A percentile compares a stretch with the other conserved stretches of the same genome.
Evolutionary conservation across 345 rosid species (phyloP).

Genomic region (Hibiscus trionum): DNA sequence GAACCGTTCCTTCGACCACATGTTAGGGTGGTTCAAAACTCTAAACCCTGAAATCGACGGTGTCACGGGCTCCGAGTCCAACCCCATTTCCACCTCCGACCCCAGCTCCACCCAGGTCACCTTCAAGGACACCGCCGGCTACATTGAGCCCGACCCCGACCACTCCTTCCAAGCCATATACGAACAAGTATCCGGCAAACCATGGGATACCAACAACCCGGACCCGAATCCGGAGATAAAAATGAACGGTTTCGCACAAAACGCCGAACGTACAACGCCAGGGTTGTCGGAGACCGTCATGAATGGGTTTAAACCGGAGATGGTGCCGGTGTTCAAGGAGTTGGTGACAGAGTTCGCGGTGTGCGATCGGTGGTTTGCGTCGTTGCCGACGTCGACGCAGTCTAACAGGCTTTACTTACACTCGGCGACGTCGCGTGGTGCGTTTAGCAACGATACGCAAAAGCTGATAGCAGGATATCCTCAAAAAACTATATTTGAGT

Average conservation of each 20-base stretch:
- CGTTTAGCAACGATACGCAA: constrained; percentile 44
- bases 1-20: constrained; percentile 91
- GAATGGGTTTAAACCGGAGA: constrained; percentile 68
- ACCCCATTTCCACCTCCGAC: constrained; percentile 52
- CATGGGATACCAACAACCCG: constrained; percentile 42
- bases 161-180: constrained; percentile 81
- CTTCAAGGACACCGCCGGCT: constrained; percentile 42
- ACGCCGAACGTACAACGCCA: constrained; percentile 38
- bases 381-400: constrained; percentile 59
- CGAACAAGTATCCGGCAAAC: constrained; percentile 77
- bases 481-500: constrained; percentile 65
- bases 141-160: constrained; percentile 78
- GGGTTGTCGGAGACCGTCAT: constrained; percentile 56
- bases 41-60: constrained; percentile 73
- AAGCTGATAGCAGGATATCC: constrained; percentile 49
- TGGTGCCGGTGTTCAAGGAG: constrained; percentile 50
- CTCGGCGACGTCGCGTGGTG: constrained; percentile 70
- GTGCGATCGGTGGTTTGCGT: constrained; percentile 76
- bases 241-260: constrained; percentile 71
- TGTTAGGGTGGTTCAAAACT: constrained; percentile 76
- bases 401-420: constrained; percentile 58
- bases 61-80: constrained; percentile 61
- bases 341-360: constrained; percentile 59
- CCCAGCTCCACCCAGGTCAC: constrained; percentile 30
- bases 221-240: constrained; percentile 35